A percentile compares a stretch with the other conserved stretches of the same genome.
These are phyloP conservation scores for Coemansia sp. DNA, from an alignment of 192 early-diverging fungal genomes.

Conservation along the genomic window DNA sequence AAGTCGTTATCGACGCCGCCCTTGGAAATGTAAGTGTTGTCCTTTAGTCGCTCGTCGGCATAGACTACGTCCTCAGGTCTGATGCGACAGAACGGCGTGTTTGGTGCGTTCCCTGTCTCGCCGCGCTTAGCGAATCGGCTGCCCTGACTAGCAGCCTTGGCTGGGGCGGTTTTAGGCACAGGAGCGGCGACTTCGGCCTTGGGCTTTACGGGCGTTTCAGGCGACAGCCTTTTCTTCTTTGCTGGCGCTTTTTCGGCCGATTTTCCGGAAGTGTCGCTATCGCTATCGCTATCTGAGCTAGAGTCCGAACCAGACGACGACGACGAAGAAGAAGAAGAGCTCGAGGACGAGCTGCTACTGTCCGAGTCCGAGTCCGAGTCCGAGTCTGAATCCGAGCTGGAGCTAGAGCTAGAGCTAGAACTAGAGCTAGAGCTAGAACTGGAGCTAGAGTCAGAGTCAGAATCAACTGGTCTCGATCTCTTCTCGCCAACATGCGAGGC, in stretches of 20 bases:
- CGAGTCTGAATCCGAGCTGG: conserved; percentile 12
- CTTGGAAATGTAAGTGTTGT: conserved; percentile 78
- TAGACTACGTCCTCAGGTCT: conserved; percentile 81
- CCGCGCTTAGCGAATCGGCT: conserved; percentile 13
- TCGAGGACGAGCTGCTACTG: conserved; percentile 29
- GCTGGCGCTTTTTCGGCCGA: conserved; percentile 6
- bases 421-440: conserved; percentile 34
- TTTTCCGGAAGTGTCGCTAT: conserved; percentile 3
- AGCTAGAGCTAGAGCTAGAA: conserved; percentile 4
- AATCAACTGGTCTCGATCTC: conserved; percentile 44
- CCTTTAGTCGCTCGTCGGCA: conserved; percentile 76
- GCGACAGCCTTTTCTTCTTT: conserved; percentile 55
- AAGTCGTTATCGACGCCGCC: conserved; percentile 75
- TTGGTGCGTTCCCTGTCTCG: conserved; percentile 31
- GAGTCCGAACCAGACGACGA: conserved; percentile 19
- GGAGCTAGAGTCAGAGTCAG: conserved; percentile 42
- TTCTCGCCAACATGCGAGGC: neutral
- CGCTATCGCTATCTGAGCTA: conserved; percentile 24
- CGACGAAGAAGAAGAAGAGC: too few species aligned
- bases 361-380: too few species aligned
- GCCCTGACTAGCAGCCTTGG: neutral
- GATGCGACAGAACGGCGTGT: conserved; percentile 84
- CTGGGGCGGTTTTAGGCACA: conserved; percentile 12
- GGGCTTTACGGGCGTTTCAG: conserved; percentile 17
- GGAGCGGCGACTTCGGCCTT: neutral